phyloP scores from a whole-genome alignment of 2,329 filamentous ascomycete species.

The Hymenoscyphus scutula region DNA sequence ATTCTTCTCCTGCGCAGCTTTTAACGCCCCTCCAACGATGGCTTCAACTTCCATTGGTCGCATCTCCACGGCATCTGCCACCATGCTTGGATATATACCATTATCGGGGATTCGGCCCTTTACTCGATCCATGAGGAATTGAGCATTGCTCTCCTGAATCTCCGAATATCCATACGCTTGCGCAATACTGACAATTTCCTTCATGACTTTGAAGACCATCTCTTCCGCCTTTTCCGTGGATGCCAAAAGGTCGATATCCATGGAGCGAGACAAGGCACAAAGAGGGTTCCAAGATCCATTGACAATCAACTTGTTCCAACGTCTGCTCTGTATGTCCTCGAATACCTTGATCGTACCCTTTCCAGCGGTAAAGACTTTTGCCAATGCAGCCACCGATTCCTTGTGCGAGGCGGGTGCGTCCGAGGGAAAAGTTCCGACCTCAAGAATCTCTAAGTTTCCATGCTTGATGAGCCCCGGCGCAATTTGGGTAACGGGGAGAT shows the following conservation, averaged over 20 bases:
- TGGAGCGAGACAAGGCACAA: slow-evolving; percentile 51
- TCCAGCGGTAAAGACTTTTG: slow-evolving; percentile 37
- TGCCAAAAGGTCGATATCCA: slow-evolving; percentile 52
- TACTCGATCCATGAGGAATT: slow-evolving; percentile 55
- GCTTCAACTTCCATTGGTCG: slow-evolving; percentile 61
- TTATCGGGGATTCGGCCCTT: slow-evolving; percentile 46
- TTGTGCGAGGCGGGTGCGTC: slow-evolving; percentile 12
- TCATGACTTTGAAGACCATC: slow-evolving; percentile 49
- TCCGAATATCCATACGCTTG: slow-evolving; percentile 49
- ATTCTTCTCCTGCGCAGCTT: slow-evolving; percentile 52
- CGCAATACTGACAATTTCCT: slow-evolving; percentile 56
- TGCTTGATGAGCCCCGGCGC: slow-evolving; percentile 50
- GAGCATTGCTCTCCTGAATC: slow-evolving; percentile 82
- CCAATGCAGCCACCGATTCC: slow-evolving; percentile 14
- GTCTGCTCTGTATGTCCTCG: slow-evolving; percentile 53
- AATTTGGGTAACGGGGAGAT: slow-evolving; percentile 49
- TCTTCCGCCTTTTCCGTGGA: slow-evolving; percentile 46
- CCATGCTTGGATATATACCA: slow-evolving; percentile 51
- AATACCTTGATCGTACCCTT: slow-evolving; percentile 47
- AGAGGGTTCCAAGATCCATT: slow-evolving; percentile 62
- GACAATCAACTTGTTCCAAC: slow-evolving; percentile 60
- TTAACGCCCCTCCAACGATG: slow-evolving; percentile 59
- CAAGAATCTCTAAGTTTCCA: slow-evolving; percentile 51
- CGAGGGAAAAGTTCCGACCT: slow-evolving; percentile 42
- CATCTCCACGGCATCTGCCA: slow-evolving; percentile 54